These are phyloP conservation scores for Ramaria sp. DNA, from an alignment of 768 basidiomycete species.

Conservation along the genomic window DNA sequence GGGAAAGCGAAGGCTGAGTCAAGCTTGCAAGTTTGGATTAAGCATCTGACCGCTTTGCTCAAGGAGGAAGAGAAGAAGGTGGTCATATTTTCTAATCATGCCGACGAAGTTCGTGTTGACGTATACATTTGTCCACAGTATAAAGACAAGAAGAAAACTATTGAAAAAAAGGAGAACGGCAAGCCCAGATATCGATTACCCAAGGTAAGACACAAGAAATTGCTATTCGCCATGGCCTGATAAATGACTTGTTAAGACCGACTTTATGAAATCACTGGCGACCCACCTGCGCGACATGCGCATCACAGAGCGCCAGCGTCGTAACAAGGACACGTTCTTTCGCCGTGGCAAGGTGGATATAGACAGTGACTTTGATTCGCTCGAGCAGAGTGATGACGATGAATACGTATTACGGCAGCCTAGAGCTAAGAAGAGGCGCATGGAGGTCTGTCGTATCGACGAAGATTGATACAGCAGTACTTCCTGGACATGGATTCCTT, in stretches of 20 bases:
- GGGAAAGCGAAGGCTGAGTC: constrained; percentile 31
- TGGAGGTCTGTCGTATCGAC: not conserved
- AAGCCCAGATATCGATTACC: constrained; percentile 40
- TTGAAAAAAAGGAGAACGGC: constrained; percentile 32
- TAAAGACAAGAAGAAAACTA: constrained; percentile 47
- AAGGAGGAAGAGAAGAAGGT: constrained; percentile 68
- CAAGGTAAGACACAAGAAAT: constrained; percentile 36
- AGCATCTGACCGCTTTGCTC: constrained; percentile 45
- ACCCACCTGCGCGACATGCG: constrained; percentile 50
- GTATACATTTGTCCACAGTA: constrained; percentile 28
- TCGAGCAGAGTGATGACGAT: constrained; percentile 2
- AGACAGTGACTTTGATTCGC: constrained; percentile 5
- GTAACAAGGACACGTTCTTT: not conserved
- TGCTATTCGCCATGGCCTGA: not conserved
- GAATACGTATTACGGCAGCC: constrained; percentile 7
- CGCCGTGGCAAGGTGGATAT: not conserved
- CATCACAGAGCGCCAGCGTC: constrained; percentile 32
- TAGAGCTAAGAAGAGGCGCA: not conserved
- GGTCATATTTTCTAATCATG: not conserved
- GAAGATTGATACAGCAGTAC: not conserved
- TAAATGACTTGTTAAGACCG: constrained; percentile 32
- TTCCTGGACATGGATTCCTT: not conserved
- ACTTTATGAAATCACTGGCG: constrained; percentile 55
- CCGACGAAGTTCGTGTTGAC: not conserved
- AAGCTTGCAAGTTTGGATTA: constrained; percentile 55